These are phyloP conservation scores for Elongisporangium senticosum DNA, from an alignment of 352 stramenopile species.

Conservation along the genomic window DNA sequence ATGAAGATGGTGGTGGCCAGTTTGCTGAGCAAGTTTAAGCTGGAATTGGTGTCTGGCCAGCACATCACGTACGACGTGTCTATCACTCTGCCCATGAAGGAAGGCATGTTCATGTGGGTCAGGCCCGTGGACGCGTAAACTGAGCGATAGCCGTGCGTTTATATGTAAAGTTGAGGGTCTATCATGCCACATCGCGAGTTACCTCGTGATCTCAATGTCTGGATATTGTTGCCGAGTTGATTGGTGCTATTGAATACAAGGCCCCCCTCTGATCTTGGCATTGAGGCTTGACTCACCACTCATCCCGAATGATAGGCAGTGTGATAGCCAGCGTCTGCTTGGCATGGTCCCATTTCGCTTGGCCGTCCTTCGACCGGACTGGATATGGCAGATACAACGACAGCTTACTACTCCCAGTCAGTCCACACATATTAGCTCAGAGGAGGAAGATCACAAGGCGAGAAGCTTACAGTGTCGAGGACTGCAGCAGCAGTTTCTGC, in stretches of 20 bases:
- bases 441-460: not conserved
- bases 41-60: conserved; percentile 27
- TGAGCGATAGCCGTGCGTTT: too few relatives aligned
- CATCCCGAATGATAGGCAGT: conserved; percentile 67
- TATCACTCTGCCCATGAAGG: conserved; percentile 40
- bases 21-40: conserved; percentile 53
- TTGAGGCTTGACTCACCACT: conserved; percentile 34
- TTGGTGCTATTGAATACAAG: too few relatives aligned
- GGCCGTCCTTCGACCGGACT: conserved; percentile 58
- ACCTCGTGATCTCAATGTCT: too few relatives aligned
- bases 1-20: conserved; percentile 68
- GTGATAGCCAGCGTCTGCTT: conserved; percentile 49
- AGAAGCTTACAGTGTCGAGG: conserved; percentile 39
- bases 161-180: too few relatives aligned
- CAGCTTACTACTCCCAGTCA: conserved; percentile 38
- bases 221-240: too few relatives aligned
- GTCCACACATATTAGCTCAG: conserved; percentile 5
- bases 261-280: too few relatives aligned
- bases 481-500: conserved; percentile 70
- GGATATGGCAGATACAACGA: conserved; percentile 67
- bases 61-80: conserved; percentile 42
- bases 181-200: too few relatives aligned
- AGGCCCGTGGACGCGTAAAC: conserved; percentile 11
- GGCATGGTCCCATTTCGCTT: conserved; percentile 64
- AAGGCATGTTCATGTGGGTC: conserved; percentile 30